These are phyloP conservation scores for Discostella stelligeroides DNA, from an alignment of 108 stramenopile species.

Conservation along the genomic window DNA sequence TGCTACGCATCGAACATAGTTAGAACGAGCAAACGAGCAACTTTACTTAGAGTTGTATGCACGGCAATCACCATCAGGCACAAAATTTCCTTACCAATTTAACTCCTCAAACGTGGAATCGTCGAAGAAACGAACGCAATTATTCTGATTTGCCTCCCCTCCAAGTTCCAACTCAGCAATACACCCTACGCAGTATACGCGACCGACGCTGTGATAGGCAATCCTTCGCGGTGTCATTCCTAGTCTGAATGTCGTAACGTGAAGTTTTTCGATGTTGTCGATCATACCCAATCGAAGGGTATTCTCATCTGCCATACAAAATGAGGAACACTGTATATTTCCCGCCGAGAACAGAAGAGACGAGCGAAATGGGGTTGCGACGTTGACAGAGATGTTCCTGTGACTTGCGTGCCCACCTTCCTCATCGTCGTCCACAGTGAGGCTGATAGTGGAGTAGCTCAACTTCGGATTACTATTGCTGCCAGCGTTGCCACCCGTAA, in stretches of 20 bases:
- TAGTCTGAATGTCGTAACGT: constrained; percentile 91
- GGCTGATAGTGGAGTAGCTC: constrained; percentile 93
- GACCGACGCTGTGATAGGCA: constrained; percentile 75
- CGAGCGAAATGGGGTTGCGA: constrained; percentile 77
- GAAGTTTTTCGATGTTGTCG: constrained; percentile 98
- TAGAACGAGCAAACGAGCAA: constrained; percentile 1
- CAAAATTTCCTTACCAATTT: constrained; percentile 55
- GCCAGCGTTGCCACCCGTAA: constrained; percentile 69
- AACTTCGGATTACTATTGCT: constrained; percentile 76
- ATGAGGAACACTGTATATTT: constrained; percentile 73
- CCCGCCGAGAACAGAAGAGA: constrained; percentile 62
- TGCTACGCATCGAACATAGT: constrained; percentile 37
- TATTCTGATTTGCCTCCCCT: constrained; percentile 75
- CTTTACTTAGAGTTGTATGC: background rate
- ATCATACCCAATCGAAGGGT: constrained; percentile 92
- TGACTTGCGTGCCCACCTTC: constrained; percentile 59
- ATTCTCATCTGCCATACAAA: constrained; percentile 91
- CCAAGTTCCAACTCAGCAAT: constrained; percentile 70
- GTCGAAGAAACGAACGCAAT: constrained; percentile 89
- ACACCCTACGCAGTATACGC: constrained; percentile 84
- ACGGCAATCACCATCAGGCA: background rate
- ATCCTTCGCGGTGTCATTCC: constrained; percentile 94
- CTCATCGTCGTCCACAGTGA: constrained; percentile 64
- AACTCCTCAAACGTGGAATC: constrained; percentile 89
- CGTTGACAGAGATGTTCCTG: constrained; percentile 72